Percentiles rank a stretch among this genome's conserved stretches.
These are phyloP conservation scores for Termitomyces sp. DNA, from an alignment of 768 basidiomycete genomes.

Conservation along the genomic window DNA sequence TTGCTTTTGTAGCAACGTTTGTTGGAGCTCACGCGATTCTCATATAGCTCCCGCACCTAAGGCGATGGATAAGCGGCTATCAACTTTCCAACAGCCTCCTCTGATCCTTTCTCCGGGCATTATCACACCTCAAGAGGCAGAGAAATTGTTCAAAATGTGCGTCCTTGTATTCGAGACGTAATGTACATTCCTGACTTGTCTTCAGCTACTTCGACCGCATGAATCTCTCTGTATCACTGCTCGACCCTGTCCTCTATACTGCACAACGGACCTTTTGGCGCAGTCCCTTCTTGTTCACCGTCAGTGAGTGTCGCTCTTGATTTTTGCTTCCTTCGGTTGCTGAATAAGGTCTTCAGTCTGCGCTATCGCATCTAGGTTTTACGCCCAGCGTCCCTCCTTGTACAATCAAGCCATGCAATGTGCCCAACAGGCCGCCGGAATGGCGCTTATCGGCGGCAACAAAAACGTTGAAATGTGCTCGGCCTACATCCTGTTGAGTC, in stretches of 20 bases:
- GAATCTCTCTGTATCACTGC: slow-evolving; percentile 73
- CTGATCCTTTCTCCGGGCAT: slow-evolving; percentile 64
- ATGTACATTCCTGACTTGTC: slow-evolving; percentile 12
- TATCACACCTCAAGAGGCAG: slow-evolving; percentile 64
- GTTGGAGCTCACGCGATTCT: neutral
- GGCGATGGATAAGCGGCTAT: slow-evolving; percentile 36
- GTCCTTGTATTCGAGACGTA: slow-evolving; percentile 18
- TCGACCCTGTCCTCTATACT: slow-evolving; percentile 84
- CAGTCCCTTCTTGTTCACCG: slow-evolving; percentile 90
- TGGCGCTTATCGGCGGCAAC: slow-evolving; percentile 69
- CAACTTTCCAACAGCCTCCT: slow-evolving; percentile 51
- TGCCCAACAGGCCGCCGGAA: slow-evolving; percentile 75
- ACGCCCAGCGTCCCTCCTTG: slow-evolving; percentile 65
- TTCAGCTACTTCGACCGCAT: slow-evolving; percentile 73
- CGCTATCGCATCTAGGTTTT: slow-evolving; percentile 84
- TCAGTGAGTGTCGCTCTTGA: slow-evolving; percentile 52
- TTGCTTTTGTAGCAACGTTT: neutral
- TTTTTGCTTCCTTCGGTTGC: neutral
- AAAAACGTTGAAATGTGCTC: slow-evolving; percentile 85
- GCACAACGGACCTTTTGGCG: slow-evolving; percentile 78
- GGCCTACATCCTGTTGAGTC: slow-evolving; percentile 76
- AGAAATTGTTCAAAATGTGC: slow-evolving; percentile 71
- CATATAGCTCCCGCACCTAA: slow-evolving; percentile 40
- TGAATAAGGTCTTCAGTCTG: slow-evolving; percentile 55
- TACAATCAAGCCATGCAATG: slow-evolving; percentile 73